phyloP scores from a whole-genome alignment of 2,329 filamentous ascomycete genomes.

The Cladophialophora immunda region DNA sequence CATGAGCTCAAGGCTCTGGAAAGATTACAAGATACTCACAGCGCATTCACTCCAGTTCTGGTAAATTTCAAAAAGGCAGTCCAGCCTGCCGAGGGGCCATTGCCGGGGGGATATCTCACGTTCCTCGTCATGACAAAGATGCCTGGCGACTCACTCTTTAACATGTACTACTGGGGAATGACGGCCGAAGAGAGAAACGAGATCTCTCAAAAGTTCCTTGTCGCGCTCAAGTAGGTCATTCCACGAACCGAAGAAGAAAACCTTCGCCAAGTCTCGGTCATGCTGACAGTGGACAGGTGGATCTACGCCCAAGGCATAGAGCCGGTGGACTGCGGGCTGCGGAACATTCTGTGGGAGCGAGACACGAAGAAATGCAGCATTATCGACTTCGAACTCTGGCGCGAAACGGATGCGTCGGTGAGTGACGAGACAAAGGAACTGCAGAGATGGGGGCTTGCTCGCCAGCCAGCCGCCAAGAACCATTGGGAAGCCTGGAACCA shows the following conservation, averaged over 20 bases:
- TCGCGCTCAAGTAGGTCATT: conserved; percentile 31
- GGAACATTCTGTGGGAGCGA: conserved; percentile 39
- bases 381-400: conserved; percentile 41
- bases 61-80: conserved; percentile 36
- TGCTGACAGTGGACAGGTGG: conserved; percentile 22
- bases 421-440: conserved; percentile 38
- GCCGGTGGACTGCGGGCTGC: conserved; percentile 38
- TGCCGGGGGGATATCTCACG: conserved; percentile 41
- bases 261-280: background rate
- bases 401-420: conserved; percentile 23
- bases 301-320: conserved; percentile 38
- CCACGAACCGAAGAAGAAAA: background rate
- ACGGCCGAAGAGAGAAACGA: conserved; percentile 29
- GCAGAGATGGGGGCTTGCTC: conserved; percentile 37
- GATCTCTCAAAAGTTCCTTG: conserved; percentile 30
- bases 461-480: conserved; percentile 35
- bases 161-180: conserved; percentile 40
- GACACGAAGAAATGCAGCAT: conserved; percentile 36
- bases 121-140: conserved; percentile 43
- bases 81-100: conserved; percentile 35
- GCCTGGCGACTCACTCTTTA: conserved; percentile 39
- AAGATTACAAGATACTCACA: conserved; percentile 33
- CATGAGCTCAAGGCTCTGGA: conserved; percentile 40
- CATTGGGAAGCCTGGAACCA: conserved; percentile 37
- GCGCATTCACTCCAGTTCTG: conserved; percentile 37